phyloP scores from a whole-genome alignment of 495 filamentous ascomycete species.

The Hypoxylon fuscum region DNA sequence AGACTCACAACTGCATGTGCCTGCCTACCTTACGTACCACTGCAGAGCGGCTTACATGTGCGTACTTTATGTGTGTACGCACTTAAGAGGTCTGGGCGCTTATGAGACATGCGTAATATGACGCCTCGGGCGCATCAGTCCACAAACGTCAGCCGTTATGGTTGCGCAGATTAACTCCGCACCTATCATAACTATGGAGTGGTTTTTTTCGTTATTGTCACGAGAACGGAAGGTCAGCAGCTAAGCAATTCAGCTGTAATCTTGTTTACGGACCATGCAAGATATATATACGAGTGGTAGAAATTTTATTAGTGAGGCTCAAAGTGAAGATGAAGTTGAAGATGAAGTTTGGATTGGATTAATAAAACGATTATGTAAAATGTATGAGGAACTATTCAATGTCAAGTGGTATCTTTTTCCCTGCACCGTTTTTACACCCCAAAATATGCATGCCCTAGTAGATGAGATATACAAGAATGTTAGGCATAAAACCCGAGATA shows the following conservation, averaged over 20 bases:
- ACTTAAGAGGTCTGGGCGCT: conserved; percentile 17
- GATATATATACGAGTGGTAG: background rate
- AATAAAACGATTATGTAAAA: conserved; percentile 7
- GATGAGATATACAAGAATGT: conserved; percentile 29
- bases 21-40: background rate
- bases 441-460: conserved; percentile 29
- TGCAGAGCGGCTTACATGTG: background rate
- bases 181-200: background rate
- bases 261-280: background rate
- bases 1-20: background rate
- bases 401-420: conserved; percentile 39
- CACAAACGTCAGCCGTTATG: conserved; percentile 34
- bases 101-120: conserved; percentile 16
- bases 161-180: conserved; percentile 10
- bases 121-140: conserved; percentile 6
- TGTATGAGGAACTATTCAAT: conserved; percentile 11
- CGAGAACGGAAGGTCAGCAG: conserved; percentile 16
- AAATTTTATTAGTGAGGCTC: background rate
- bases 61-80: conserved; percentile 12
- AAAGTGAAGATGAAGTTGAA: background rate
- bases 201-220: no score
- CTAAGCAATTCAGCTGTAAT: conserved; percentile 1
- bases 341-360: conserved; percentile 8
- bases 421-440: conserved; percentile 32
- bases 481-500: conserved; percentile 9